Percentiles rank a stretch among this genome's conserved stretches.
Evolutionary conservation across 2,329 filamentous ascomycete genomes (phyloP).

Genomic region (Diaporthe amygdali): DNA sequence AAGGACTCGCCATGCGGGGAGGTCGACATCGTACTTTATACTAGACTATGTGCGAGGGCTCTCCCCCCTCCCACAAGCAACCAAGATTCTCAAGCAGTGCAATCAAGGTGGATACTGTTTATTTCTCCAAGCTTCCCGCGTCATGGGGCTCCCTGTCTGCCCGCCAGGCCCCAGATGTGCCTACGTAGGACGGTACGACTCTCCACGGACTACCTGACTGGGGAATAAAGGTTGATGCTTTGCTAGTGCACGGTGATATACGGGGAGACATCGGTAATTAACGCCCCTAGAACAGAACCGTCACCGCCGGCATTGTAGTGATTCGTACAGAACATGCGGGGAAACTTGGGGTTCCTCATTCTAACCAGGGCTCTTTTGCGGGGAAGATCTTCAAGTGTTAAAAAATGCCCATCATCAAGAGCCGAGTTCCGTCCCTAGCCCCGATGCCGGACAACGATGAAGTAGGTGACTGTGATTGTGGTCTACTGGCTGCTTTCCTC

Average conservation of each 20-base stretch:
- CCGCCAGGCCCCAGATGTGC: neutral
- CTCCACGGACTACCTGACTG: neutral
- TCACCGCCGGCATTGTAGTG: conserved; percentile 7
- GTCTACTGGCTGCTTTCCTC: neutral
- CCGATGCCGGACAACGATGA: neutral
- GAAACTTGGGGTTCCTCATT: neutral
- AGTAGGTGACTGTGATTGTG: neutral
- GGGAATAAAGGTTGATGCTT: neutral
- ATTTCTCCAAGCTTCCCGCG: neutral
- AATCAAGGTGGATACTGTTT: neutral
- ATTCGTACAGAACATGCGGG: conserved; percentile 12
- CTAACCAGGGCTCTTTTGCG: neutral
- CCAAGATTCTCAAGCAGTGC: neutral
- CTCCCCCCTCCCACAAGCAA: neutral
- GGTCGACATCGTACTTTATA: conserved; percentile 5
- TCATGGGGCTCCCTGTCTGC: neutral
- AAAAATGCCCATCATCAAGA: neutral
- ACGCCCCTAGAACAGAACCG: neutral
- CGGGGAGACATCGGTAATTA: conserved; percentile 3
- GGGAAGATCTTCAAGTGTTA: neutral
- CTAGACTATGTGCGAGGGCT: neutral
- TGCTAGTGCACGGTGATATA: neutral
- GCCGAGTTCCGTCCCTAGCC: neutral
- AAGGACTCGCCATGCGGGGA: neutral
- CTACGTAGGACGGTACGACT: neutral